Base-by-base conservation (phyloP, 148 eudicot species). In the Vaccinium myrtillus region DNA sequence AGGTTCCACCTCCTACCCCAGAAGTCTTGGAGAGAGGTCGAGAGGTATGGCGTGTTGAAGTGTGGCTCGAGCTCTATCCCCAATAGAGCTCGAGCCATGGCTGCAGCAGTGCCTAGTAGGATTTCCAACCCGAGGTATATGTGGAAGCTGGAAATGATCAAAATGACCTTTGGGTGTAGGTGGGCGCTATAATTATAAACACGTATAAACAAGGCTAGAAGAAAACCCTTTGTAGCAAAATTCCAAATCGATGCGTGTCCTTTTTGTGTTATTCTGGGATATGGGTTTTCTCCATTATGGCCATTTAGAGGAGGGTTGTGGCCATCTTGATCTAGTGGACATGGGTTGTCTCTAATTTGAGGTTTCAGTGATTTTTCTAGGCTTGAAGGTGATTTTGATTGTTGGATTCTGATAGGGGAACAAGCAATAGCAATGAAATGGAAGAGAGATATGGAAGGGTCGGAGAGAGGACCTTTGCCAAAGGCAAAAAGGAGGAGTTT, bases 1-100 rank as follows among this genome's bases (percentile, higher is more conserved):
- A 93, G 77, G 77, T 91, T 93, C 94, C 95, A 91, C 79, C 95
- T 88, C 63, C 84, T 78, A 0, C 95, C 94, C 94, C 94, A 93
- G 18, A 90, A 93, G 81, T 93, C 94, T 70, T 89, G 94, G 1
- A 93, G 85, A 1, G 95, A 93, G 16, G 93, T 88, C 21, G 94
- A 84, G 43, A 90, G 87, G 61, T 87, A 89, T 7, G 95, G 95
- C 39, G 91, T 89, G 75, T 93, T 61, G 75, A 91, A 93, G 82
- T 89, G 95, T 2, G 91, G 87, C 76, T 88, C 90, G 12, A 91
- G 49, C 50, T 93, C 90, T 0, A 87, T 54, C 10, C 88, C 89
- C 2, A 91, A 59, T 5, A 86, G 65, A 56, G 49, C 46, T 21
- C 80, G 88, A 6, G 87, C 85, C 61, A 83, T 12, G 75, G 83